These are phyloP conservation scores for Irpex lacteus DNA, from an alignment of 1,284 basidiomycete species.

Conservation along the genomic window DNA sequence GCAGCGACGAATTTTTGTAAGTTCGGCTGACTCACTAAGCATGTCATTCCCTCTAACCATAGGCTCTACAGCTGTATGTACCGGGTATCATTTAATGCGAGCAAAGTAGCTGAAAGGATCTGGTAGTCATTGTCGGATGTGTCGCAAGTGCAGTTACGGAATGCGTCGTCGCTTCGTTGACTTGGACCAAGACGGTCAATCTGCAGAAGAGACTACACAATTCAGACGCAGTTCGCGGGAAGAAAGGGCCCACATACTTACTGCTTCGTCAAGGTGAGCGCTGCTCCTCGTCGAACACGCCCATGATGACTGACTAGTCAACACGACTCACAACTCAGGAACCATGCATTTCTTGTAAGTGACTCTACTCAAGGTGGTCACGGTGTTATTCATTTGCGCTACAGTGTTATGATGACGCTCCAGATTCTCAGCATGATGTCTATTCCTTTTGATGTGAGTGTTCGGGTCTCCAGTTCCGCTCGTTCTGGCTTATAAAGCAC, in stretches of 20 bases:
- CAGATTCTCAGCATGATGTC: background rate
- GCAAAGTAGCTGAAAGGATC: background rate
- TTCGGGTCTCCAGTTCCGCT: background rate
- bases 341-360: background rate
- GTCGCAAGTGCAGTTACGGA: conserved; percentile 3
- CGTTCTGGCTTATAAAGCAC: background rate
- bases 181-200: conserved; percentile 11
- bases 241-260: background rate
- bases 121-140: background rate
- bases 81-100: background rate
- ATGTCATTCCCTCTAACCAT: background rate
- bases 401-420: background rate
- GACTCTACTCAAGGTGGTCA: background rate
- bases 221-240: background rate
- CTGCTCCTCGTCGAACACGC: background rate
- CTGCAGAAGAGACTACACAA: background rate
- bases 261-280: background rate
- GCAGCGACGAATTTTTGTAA: conserved; percentile 7
- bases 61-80: background rate
- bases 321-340: background rate
- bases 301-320: background rate
- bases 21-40: background rate
- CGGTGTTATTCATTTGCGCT: background rate
- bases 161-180: conserved; percentile 6
- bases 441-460: background rate